phyloP scores from a whole-genome alignment of 2,329 filamentous ascomycete species.

The Phoma herbarum region DNA sequence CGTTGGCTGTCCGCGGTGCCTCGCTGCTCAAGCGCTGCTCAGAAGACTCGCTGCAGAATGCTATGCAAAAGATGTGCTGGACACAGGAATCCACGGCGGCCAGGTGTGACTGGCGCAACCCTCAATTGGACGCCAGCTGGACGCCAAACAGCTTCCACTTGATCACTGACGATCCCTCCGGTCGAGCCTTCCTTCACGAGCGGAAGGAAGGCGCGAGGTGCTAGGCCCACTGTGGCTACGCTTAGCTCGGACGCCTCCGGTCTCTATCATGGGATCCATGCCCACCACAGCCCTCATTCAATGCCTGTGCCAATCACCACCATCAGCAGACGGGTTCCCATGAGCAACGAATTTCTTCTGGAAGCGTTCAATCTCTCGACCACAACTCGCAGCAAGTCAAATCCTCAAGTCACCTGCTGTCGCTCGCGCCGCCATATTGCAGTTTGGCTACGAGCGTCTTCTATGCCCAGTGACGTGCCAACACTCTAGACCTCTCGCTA shows the following conservation, averaged over 20 bases:
- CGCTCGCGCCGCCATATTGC: constrained; percentile 1
- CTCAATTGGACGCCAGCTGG: constrained; percentile 15
- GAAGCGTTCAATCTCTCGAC: constrained; percentile 31
- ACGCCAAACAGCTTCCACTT: constrained; percentile 13
- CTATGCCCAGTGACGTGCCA: constrained; percentile 12
- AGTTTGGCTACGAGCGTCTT: neutral
- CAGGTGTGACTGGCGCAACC: constrained; percentile 11
- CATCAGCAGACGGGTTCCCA: constrained; percentile 16
- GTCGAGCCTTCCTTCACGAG: constrained; percentile 25
- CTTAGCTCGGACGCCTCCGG: constrained; percentile 18
- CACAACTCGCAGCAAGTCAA: constrained; percentile 25
- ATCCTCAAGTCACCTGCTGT: constrained; percentile 4
- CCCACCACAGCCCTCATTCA: constrained; percentile 23
- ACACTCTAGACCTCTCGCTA: constrained; percentile 19
- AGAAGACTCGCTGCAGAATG: constrained; percentile 6
- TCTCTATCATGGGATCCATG: constrained; percentile 22
- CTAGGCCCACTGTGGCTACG: constrained; percentile 23
- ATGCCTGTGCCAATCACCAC: constrained; percentile 29
- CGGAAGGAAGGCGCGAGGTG: constrained; percentile 20
- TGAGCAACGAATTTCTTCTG: constrained; percentile 13
- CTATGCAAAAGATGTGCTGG: constrained; percentile 10
- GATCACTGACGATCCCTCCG: constrained; percentile 21
- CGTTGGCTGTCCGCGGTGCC: constrained; percentile 3
- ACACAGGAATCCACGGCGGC: constrained; percentile 12
- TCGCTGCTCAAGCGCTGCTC: constrained; percentile 1